phyloP scores from a whole-genome alignment of 768 basidiomycete genomes.

The Pleurotus citrinopileatus region DNA sequence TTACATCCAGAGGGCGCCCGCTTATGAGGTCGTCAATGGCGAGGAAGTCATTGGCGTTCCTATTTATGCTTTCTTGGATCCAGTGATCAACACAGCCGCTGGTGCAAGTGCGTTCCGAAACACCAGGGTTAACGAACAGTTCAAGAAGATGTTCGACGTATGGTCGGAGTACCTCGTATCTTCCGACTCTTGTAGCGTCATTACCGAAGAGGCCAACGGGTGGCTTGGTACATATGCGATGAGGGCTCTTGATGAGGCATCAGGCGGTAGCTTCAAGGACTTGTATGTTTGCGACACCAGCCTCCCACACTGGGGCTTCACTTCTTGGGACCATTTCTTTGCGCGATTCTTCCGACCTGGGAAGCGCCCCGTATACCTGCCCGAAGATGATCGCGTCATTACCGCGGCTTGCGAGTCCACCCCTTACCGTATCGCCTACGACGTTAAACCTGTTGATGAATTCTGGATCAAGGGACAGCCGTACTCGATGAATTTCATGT shows the following conservation, averaged over 20 bases:
- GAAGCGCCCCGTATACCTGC: slow-evolving; percentile 28
- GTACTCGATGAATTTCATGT: slow-evolving; percentile 49
- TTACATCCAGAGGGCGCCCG: slow-evolving; percentile 37
- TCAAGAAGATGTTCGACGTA: slow-evolving; percentile 45
- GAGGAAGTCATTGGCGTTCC: slow-evolving; percentile 41
- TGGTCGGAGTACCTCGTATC: slow-evolving; percentile 49
- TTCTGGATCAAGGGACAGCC: slow-evolving; percentile 56
- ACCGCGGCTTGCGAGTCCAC: slow-evolving; percentile 47
- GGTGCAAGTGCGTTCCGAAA: slow-evolving; percentile 32
- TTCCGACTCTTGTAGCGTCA: slow-evolving; percentile 37
- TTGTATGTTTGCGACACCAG: slow-evolving; percentile 39
- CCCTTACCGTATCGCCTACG: slow-evolving; percentile 31
- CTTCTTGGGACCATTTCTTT: slow-evolving; percentile 47
- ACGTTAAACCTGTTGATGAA: slow-evolving; percentile 34
- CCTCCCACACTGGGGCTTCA: slow-evolving; percentile 34
- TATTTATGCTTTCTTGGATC: slow-evolving; percentile 42
- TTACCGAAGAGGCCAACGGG: slow-evolving; percentile 32
- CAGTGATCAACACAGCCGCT: slow-evolving; percentile 32
- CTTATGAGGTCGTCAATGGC: slow-evolving; percentile 25
- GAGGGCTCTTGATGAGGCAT: neutral
- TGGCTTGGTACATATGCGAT: slow-evolving; percentile 39
- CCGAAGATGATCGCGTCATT: slow-evolving; percentile 27
- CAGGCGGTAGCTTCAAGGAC: slow-evolving; percentile 27
- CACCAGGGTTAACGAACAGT: slow-evolving; percentile 38
- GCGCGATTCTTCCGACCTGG: slow-evolving; percentile 31